phyloP scores from a whole-genome alignment of 768 basidiomycete genomes.

The Kwoniella sp. region DNA sequence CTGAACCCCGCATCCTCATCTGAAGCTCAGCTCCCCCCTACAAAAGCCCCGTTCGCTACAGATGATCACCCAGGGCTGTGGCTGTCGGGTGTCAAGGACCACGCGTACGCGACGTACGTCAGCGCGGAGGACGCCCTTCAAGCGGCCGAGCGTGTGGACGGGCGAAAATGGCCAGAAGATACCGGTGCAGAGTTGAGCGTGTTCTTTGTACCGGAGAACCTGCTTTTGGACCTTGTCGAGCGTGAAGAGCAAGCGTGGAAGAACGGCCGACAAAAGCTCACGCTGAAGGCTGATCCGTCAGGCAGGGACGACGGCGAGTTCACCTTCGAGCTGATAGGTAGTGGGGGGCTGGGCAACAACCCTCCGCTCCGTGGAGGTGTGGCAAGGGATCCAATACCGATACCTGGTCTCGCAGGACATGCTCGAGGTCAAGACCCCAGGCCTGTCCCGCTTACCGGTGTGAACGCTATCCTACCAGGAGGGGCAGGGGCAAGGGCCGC shows the following conservation, averaged over 20 bases:
- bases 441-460: conserved; percentile 12
- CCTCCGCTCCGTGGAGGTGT: conserved; percentile 5
- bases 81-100: conserved; percentile 40
- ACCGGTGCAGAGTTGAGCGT: conserved; percentile 35
- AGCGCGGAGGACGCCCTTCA: conserved; percentile 21
- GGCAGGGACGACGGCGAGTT: conserved; percentile 13
- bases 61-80: conserved; percentile 29
- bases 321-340: conserved; percentile 20
- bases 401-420: background rate
- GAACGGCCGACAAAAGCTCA: conserved; percentile 46
- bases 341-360: conserved; percentile 12
- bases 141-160: conserved; percentile 33
- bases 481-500: too few relatives aligned
- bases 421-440: background rate
- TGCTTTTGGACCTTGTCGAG: conserved; percentile 35
- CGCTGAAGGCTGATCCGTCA: conserved; percentile 12
- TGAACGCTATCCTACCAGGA: conserved; percentile 17
- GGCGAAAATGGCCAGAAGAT: conserved; percentile 37
- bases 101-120: conserved; percentile 35
- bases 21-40: conserved; percentile 13
- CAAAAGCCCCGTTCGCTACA: conserved; percentile 27
- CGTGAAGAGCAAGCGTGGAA: conserved; percentile 47
- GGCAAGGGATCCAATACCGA: background rate
- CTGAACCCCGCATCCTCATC: conserved; percentile 9
- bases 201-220: conserved; percentile 41